phyloP scores from a whole-genome alignment of 768 basidiomycete genomes.

The Pleurotus salmoneostramineus region DNA sequence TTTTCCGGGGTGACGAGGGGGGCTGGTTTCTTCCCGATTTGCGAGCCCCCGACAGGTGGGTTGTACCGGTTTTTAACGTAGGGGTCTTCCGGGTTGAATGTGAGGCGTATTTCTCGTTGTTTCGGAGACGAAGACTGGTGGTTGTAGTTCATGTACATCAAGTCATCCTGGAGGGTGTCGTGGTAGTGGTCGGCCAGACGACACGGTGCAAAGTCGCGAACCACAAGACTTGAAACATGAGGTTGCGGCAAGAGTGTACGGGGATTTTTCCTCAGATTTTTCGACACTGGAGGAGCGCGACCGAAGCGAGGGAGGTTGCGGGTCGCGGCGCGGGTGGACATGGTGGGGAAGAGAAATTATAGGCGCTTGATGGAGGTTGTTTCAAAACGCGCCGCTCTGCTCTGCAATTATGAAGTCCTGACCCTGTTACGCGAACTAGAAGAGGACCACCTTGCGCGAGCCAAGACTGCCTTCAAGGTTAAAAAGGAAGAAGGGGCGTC shows the following conservation, averaged over 20 bases:
- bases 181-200: conserved; percentile 85
- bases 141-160: conserved; percentile 93
- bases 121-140: conserved; percentile 60
- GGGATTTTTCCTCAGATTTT: conserved; percentile 41
- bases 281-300: conserved; percentile 41
- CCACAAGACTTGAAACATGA: conserved; percentile 51
- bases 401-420: conserved; percentile 88
- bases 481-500: conserved; percentile 74
- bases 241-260: conserved; percentile 67
- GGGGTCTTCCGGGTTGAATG: conserved; percentile 74
- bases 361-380: conserved; percentile 43
- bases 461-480: conserved; percentile 65
- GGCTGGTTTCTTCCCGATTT: conserved; percentile 62
- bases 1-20: conserved; percentile 66
- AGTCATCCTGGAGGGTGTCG: conserved; percentile 75
- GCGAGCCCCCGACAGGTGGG: conserved; percentile 68
- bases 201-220: conserved; percentile 68
- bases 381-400: conserved; percentile 69
- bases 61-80: conserved; percentile 79
- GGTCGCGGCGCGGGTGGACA: background rate
- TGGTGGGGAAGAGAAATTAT: background rate
- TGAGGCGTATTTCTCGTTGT: conserved; percentile 57
- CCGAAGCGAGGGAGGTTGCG: conserved; percentile 45
- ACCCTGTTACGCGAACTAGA: conserved; percentile 74
- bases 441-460: conserved; percentile 62